Conservation (phyloP, 257 asterid genomes). For the Knoxia roxburghii region DNA sequence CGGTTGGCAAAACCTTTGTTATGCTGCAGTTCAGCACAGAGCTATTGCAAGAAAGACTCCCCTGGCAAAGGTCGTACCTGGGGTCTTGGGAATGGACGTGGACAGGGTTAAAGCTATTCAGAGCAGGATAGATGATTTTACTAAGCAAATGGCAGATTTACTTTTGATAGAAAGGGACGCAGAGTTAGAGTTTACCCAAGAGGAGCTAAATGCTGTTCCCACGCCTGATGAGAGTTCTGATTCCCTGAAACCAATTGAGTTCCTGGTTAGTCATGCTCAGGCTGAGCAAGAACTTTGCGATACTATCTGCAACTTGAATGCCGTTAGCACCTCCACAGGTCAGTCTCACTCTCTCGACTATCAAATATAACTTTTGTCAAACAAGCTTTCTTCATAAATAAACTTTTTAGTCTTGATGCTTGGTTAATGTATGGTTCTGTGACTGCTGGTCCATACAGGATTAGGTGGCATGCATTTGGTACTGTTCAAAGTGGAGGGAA, state of each 20-base stretch:
- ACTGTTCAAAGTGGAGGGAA: slow-evolving; percentile 79
- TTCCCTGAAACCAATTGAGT: slow-evolving; percentile 62
- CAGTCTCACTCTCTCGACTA: slow-evolving; percentile 13
- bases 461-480: slow-evolving; percentile 97
- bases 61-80: slow-evolving; percentile 44
- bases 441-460: slow-evolving; percentile 44
- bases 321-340: slow-evolving; percentile 90
- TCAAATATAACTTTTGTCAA: too few species aligned
- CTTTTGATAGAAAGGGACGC: slow-evolving; percentile 87
- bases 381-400: slow-evolving; percentile 1
- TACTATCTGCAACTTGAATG: slow-evolving; percentile 85
- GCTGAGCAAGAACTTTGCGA: slow-evolving; percentile 93
- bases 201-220: slow-evolving; percentile 87
- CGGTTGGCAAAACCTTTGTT: slow-evolving; percentile 8
- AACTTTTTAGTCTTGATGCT: not conserved
- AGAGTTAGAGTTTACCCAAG: slow-evolving; percentile 87
- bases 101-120: slow-evolving; percentile 69
- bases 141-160: slow-evolving; percentile 61
- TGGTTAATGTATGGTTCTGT: not conserved
- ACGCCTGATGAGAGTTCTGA: slow-evolving; percentile 56
- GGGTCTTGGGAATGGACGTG: slow-evolving; percentile 62
- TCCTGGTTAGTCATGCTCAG: slow-evolving; percentile 86
- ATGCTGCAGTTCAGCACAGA: slow-evolving; percentile 78
- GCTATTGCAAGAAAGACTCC: slow-evolving; percentile 76
- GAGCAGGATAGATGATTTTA: slow-evolving; percentile 59